Evolutionary conservation across 163 green algal species (phyloP), one percentile per base, ranked within the genome.

Genomic region (Coccomyxa subellipsoidea): DNA sequence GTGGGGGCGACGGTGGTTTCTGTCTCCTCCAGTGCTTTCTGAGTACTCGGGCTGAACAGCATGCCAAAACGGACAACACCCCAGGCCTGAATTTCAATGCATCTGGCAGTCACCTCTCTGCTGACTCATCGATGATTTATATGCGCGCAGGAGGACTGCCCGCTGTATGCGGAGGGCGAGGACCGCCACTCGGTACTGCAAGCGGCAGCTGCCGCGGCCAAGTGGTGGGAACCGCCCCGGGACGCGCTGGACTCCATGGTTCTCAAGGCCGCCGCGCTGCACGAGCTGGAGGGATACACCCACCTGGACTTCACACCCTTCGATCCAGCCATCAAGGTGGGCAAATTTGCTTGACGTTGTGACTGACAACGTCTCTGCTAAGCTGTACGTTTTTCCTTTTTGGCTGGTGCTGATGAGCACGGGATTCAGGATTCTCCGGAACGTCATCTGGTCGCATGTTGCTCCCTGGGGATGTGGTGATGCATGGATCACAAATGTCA

Each of bases 231-330:
- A 90, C 94, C 94, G 34, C 76, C 94, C 23, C 93, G 95, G 76
- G 94, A 97, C 80, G 94, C 94, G 0, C 90, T 97, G 69, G 94
- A 97, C 91, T 96, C 93, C 31, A 91, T 97, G 84, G 90, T 95
- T 69, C 91, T 97, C 76, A 84, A 83, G 34, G 86, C 82, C 70
- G 84, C 80, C 32, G 87, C 94, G 85, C 85, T 96, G 77, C 18
- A 80, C 36, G 59, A 84, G 71, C 86, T 94, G 76, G 85, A 94
- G 29, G 70, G 73, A 18, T 91, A 92, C 80, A 82, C 75, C 73
- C 92, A 94, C 82, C 80, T 91, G 12, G 93, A 96, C 86, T 95
- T 94, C 87, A 83, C 91, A 82, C 94, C 94, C 38, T 97, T 97
- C 81, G 93, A 97, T 87, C 93, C 94, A 66, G 92, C 86, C 54